Percentiles rank a stretch among this genome's conserved stretches.
These are phyloP conservation scores for Trichocomaceae sp. DNA, from an alignment of 2,329 filamentous ascomycete genomes.

Conservation along the genomic window DNA sequence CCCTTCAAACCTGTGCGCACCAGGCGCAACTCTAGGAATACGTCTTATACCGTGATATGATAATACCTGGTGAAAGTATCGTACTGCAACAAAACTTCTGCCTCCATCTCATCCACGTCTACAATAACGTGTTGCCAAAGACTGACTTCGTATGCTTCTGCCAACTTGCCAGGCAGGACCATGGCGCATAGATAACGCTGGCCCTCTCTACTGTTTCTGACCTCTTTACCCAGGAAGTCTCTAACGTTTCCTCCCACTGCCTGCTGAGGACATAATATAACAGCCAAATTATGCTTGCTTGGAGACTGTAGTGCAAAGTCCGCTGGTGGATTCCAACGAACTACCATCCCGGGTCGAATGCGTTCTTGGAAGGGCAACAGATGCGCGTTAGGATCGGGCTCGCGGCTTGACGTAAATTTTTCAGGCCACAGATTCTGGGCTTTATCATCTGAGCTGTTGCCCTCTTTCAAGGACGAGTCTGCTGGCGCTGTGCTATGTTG, in stretches of 20 bases:
- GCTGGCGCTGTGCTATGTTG: neutral
- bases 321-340: neutral
- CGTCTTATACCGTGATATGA: constrained; percentile 19
- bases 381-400: neutral
- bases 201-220: neutral
- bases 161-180: constrained; percentile 29
- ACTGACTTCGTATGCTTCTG: constrained; percentile 36
- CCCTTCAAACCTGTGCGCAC: neutral
- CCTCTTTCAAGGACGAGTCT: neutral
- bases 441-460: neutral
- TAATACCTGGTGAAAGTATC: constrained; percentile 41
- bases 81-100: constrained; percentile 41
- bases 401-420: neutral
- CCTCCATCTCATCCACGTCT: constrained; percentile 31
- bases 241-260: neutral
- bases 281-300: neutral
- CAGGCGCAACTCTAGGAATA: neutral
- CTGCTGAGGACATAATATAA: neutral
- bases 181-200: constrained; percentile 34
- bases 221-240: neutral
- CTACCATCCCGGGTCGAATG: constrained; percentile 2
- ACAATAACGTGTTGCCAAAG: constrained; percentile 37
- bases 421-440: neutral
- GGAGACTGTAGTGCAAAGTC: neutral
- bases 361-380: neutral